Base-by-base conservation (phyloP, 164 flowering plant species). In the Chloranthus sessilifolius region DNA sequence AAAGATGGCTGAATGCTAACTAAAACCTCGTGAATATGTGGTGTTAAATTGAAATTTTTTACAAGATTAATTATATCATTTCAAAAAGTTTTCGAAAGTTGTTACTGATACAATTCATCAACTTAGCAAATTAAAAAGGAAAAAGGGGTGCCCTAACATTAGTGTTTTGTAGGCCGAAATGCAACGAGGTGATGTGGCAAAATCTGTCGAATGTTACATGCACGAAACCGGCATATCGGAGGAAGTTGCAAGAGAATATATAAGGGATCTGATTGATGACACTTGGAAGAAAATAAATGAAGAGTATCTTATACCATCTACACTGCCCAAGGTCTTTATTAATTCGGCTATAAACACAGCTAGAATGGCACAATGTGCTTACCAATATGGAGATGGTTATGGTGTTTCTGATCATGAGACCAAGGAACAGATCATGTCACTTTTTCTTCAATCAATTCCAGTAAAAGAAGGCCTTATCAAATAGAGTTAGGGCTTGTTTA, bases 311-410 rank as follows among this genome's bases (percentile, higher is more conserved):
- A 17, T 17, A 14, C 19, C 48, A 19, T 28, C 35, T 30, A 25
- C 20, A 6, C 33, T 48, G 21, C 14, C 52, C 2, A n/a, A 14
- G 15, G 14, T 31, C 1, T 60, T 45, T 16, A 34, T 34, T 10
- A 29, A 17, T 25, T 7, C 17, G 3, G 20, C 19, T 1, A 15
- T 38, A 0, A 47, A 56, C 21, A 21, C 41, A 4, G 50, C 33
- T 33, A 38, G 63, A 12, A 43, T 41, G 3, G 20, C 43, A 1
- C 49, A 19, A 1, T 31, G 50, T 28, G 27, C 43, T 3, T 66
- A 66, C 43, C 48, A 52, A 5, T 7, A 67, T 43, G 71, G 60
- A 42, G 66, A 67, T 39, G 66, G 56, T 1, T 48, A 43, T 43
- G 49, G 48, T 5, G 42, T 6, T 37, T 33, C 37, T 17, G 16